phyloP scores from a whole-genome alignment of 805 yeast species.

The Lipomyces anomalus region DNA sequence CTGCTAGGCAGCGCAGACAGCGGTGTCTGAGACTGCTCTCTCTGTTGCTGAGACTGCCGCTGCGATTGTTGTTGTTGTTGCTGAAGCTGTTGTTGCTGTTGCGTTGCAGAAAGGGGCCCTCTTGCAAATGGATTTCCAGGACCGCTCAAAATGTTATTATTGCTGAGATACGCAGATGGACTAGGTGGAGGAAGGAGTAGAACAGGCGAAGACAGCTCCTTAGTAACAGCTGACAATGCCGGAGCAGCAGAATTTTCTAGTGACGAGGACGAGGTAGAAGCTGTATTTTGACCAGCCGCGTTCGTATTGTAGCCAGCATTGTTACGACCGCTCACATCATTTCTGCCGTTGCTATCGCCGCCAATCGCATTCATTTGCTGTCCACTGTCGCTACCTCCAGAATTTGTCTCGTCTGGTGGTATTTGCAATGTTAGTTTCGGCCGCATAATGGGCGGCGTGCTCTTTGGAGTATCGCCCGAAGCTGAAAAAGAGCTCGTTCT shows the following conservation, averaged over 20 bases:
- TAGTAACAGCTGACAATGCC: slow-evolving; percentile 15
- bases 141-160: slow-evolving; percentile 26
- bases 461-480: no score
- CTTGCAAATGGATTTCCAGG: slow-evolving; percentile 35
- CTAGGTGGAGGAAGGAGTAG: slow-evolving; percentile 34
- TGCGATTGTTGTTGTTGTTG: slow-evolving; percentile 5
- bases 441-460: no score
- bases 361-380: no score
- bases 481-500: no score
- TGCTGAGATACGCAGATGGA: slow-evolving; percentile 32
- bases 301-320: no score
- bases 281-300: no score
- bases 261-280: slow-evolving; percentile 8
- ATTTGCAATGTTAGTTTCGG: no score
- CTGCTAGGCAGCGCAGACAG: slow-evolving; percentile 63
- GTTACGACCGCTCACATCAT: no score
- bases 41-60: slow-evolving; percentile 11
- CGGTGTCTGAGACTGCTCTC: slow-evolving; percentile 61
- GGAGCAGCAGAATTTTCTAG: slow-evolving; percentile 12
- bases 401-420: no score
- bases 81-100: neutral
- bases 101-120: slow-evolving; percentile 14
- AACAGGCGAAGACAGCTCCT: slow-evolving; percentile 29
- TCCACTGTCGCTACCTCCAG: no score
- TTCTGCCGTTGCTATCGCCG: no score